Percentiles rank a stretch among this genome's conserved stretches.
These are phyloP conservation scores for Nicotiana paniculata DNA, from an alignment of 257 asterid species.

Conservation along the genomic window DNA sequence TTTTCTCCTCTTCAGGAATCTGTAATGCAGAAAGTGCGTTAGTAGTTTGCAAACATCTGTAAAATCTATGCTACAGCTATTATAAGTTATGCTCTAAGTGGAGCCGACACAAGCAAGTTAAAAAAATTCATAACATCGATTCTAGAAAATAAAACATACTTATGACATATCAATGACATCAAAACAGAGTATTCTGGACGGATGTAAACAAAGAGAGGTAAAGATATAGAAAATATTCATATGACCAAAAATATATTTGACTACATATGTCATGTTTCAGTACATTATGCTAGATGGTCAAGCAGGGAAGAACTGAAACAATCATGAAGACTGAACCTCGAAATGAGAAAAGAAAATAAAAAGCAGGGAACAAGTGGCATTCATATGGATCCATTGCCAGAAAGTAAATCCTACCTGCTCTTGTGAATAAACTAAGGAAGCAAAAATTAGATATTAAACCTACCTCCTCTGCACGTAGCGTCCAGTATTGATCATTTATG, in stretches of 20 bases:
- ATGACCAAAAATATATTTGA: neutral
- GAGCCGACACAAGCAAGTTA: neutral
- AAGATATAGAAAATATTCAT: neutral
- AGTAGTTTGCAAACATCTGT: neutral
- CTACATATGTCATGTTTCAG: neutral
- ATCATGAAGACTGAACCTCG: neutral
- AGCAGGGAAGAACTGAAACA: neutral
- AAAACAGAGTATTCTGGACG: neutral
- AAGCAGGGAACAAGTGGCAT: neutral
- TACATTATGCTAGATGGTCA: neutral
- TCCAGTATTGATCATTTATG: constrained; percentile 86
- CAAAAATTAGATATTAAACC: constrained; percentile 1
- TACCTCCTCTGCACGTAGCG: constrained; percentile 88
- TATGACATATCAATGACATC: neutral
- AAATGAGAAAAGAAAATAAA: neutral
- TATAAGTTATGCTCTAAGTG: neutral
- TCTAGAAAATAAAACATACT: neutral
- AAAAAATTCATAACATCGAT: neutral
- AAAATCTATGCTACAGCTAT: neutral
- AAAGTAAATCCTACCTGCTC: neutral
- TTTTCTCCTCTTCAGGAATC: constrained; percentile 74
- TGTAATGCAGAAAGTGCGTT: constrained; percentile 12
- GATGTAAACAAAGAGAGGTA: neutral
- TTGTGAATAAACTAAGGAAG: constrained; percentile 1
- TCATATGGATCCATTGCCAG: neutral